phyloP scores from a whole-genome alignment of 306 rosid species.

The Quercus bicolor region DNA sequence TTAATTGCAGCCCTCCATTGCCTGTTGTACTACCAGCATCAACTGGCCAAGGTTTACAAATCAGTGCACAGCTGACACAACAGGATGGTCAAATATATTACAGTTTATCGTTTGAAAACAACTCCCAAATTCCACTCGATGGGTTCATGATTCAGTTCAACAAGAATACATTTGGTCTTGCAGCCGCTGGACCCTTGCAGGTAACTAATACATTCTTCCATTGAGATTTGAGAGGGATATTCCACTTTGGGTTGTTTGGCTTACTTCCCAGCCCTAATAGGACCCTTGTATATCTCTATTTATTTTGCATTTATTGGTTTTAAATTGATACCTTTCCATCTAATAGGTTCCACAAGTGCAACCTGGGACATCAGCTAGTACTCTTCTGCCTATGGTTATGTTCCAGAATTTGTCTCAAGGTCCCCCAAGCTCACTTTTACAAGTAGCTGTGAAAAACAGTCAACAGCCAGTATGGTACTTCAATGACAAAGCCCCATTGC shows the following conservation, averaged over 20 bases:
- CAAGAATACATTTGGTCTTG: constrained; percentile 95
- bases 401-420: constrained; percentile 97
- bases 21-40: constrained; percentile 75
- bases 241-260: neutral
- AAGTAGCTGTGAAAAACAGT: constrained; percentile 86
- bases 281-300: neutral
- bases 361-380: constrained; percentile 66
- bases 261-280: neutral
- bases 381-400: constrained; percentile 86
- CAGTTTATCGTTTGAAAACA: constrained; percentile 79
- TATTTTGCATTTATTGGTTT: constrained; percentile 13
- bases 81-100: constrained; percentile 84
- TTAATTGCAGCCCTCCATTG: constrained; percentile 72
- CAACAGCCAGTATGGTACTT: constrained; percentile 98
- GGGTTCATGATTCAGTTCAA: constrained; percentile 99
- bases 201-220: constrained; percentile 33
- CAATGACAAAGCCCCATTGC: constrained; percentile 67
- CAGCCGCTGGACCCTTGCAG: constrained; percentile 90
- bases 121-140: constrained; percentile 72
- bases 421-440: constrained; percentile 86
- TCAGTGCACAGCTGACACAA: constrained; percentile 83
- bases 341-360: constrained; percentile 75
- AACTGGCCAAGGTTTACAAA: constrained; percentile 92
- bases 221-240: neutral
- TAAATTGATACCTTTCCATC: constrained; percentile 18